Conservation (phyloP, 1,139 yeast species). For the Suhomyces choctaworum region DNA sequence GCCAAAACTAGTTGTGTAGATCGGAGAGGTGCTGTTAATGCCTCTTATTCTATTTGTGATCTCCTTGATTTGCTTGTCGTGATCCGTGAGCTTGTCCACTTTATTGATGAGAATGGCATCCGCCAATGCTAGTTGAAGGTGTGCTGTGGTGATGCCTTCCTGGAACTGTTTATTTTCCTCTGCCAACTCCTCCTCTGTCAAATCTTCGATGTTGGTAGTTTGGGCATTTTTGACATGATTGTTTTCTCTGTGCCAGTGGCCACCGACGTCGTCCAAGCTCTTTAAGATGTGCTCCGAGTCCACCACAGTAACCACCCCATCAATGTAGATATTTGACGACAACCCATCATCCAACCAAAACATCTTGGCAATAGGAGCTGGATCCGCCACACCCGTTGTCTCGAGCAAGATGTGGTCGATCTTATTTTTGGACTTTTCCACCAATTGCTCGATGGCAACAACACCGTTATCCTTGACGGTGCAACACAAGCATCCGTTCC, state of each 20-base stretch:
- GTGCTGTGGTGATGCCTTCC: constrained; percentile 76
- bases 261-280: constrained; percentile 71
- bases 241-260: constrained; percentile 57
- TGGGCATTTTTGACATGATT: constrained; percentile 29
- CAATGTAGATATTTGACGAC: constrained; percentile 79
- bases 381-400: constrained; percentile 98
- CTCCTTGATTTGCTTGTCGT: constrained; percentile 21
- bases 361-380: constrained; percentile 95
- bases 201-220: constrained; percentile 22
- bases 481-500: constrained; percentile 96
- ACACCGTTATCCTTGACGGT: constrained; percentile 95
- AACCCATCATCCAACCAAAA: constrained; percentile 95
- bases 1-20: constrained; percentile 70
- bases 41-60: constrained; percentile 43
- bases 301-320: constrained; percentile 90
- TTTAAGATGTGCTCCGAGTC: constrained; percentile 70
- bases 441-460: constrained; percentile 84
- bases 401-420: constrained; percentile 90
- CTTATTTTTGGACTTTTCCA: constrained; percentile 66
- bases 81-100: constrained; percentile 49
- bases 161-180: constrained; percentile 29
- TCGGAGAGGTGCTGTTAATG: constrained; percentile 70
- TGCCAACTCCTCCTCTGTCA: constrained; percentile 36
- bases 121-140: constrained; percentile 86
- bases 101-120: constrained; percentile 81